A percentile compares a stretch with the other conserved stretches of the same genome.
These are phyloP conservation scores for Cephaloascus albidus DNA, from an alignment of 805 yeast genomes.

Conservation along the genomic window DNA sequence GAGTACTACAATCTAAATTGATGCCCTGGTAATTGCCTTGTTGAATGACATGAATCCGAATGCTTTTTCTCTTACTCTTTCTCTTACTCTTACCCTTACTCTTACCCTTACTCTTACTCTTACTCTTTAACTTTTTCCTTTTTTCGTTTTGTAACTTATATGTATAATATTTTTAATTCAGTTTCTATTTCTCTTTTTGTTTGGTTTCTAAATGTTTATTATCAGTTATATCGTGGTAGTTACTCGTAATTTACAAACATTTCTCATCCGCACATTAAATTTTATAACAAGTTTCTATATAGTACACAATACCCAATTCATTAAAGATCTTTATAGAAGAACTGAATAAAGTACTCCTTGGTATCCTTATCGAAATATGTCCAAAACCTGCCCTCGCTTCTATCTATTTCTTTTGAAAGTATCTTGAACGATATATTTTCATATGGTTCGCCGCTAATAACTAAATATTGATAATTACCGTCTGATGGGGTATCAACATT, in stretches of 20 bases:
- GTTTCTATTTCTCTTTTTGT: too few species aligned
- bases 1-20: too few species aligned
- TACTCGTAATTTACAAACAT: too few species aligned
- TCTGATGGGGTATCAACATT: slow-evolving; percentile 27
- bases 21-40: too few species aligned
- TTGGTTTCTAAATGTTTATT: not conserved
- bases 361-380: slow-evolving; percentile 68
- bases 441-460: slow-evolving; percentile 85
- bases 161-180: too few species aligned
- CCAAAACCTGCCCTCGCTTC: slow-evolving; percentile 37
- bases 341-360: slow-evolving; percentile 60
- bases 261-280: too few species aligned
- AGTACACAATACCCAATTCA: not conserved
- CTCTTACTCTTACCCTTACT: too few species aligned
- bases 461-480: slow-evolving; percentile 54
- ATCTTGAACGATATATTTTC: slow-evolving; percentile 71
- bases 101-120: too few species aligned
- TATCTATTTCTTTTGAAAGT: slow-evolving; percentile 47
- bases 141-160: too few species aligned
- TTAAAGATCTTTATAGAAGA: slow-evolving; percentile 34
- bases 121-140: not conserved
- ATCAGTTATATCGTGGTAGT: too few species aligned
- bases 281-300: too few species aligned
- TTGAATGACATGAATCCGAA: too few species aligned
- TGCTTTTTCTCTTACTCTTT: not conserved